Evolutionary conservation across 2,329 filamentous ascomycete genomes (phyloP), one percentile per base, ranked within the genome.

Genomic region (Fusarium domesticum): DNA sequence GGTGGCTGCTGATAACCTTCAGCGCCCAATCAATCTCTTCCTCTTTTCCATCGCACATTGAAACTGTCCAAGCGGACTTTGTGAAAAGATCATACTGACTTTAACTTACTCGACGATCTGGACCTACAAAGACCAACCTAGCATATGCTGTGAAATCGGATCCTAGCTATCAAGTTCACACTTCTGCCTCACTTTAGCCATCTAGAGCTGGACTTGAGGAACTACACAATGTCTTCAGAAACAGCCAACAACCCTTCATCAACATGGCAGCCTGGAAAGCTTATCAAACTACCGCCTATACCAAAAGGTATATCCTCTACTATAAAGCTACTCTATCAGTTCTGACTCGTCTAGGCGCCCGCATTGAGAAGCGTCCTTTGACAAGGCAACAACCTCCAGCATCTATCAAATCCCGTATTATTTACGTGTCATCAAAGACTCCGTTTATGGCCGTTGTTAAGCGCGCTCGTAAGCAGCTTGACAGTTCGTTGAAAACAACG

Each of bases 371-470:
- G 56, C 72, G 75, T 7, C 73, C 76, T 5, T 63, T 75, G 33
- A 61, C 64, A 51, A 62, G 69, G 49, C 66, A 58, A 6, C 69
- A 70, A 41, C 59, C 65, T 10, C 68, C 71, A n/a, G 60, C 65
- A 12, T 70, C 73, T 16, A 69, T 71, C 37, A 72, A 70, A 39
- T 60, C 67, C 6, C 67, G 65, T 35, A 62, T 78, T 48, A 72
- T 90, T 64, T 88, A 89, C 69, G 72, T 90, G 45, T 81, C 80
- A 30, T 67, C 77, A 32, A 72, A 72, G 30, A 82, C 84, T 0
- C 81, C 83, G 6, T 87, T 88, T 70, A 78, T 88, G 65, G 78
- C 84, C 10, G 73, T 80, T 5, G 75, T 87, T 11, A 81, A 81
- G 57, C 82, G 85, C 39, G 77, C 83, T 12, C 78, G 80, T 48